A percentile compares a stretch with the other conserved stretches of the same genome.
Evolutionary conservation across 2,329 filamentous ascomycete species (phyloP).

Genomic region (Aspergillus neotritici): DNA sequence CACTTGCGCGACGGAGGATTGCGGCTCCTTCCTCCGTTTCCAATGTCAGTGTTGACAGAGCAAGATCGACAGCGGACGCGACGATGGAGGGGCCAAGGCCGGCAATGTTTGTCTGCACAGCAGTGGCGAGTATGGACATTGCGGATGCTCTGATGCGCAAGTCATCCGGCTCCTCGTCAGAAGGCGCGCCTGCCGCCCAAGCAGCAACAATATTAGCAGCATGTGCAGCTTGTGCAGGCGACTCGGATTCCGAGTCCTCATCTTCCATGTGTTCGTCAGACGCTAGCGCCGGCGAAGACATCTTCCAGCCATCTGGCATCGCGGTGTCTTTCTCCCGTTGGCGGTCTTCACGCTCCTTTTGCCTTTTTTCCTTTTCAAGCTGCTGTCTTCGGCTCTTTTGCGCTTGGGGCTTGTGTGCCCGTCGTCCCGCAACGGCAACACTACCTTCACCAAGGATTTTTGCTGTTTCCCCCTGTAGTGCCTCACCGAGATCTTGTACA

Average conservation of each 20-base stretch:
- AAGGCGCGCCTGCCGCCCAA: constrained; percentile 35
- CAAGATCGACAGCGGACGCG: constrained; percentile 36
- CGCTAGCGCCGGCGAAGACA: constrained; percentile 16
- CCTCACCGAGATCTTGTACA: constrained; percentile 36
- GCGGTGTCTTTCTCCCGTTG: constrained; percentile 17
- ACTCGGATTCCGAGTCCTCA: constrained; percentile 30
- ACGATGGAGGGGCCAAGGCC: constrained; percentile 33
- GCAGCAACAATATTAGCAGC: constrained; percentile 36
- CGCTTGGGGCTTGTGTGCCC: constrained; percentile 32
- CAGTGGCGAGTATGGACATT: constrained; percentile 39
- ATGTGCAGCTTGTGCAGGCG: constrained; percentile 29
- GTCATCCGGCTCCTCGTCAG: constrained; percentile 39
- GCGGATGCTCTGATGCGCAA: constrained; percentile 40
- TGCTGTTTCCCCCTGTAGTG: constrained; percentile 33
- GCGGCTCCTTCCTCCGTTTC: constrained; percentile 34
- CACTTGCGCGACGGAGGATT: constrained; percentile 39
- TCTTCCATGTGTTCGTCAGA: constrained; percentile 13
- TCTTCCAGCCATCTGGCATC: constrained; percentile 28
- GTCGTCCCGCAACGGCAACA: constrained; percentile 36
- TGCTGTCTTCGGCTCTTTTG: constrained; percentile 25
- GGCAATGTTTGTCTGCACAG: constrained; percentile 36
- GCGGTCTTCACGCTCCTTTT: constrained; percentile 25
- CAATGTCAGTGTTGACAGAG: constrained; percentile 34
- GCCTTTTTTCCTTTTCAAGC: constrained; percentile 22
- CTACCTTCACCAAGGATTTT: constrained; percentile 36